Evolutionary conservation across 352 stramenopile genomes (phyloP), one percentile per base, ranked within the genome.

Genomic region (Phytophthora pluvialis): DNA sequence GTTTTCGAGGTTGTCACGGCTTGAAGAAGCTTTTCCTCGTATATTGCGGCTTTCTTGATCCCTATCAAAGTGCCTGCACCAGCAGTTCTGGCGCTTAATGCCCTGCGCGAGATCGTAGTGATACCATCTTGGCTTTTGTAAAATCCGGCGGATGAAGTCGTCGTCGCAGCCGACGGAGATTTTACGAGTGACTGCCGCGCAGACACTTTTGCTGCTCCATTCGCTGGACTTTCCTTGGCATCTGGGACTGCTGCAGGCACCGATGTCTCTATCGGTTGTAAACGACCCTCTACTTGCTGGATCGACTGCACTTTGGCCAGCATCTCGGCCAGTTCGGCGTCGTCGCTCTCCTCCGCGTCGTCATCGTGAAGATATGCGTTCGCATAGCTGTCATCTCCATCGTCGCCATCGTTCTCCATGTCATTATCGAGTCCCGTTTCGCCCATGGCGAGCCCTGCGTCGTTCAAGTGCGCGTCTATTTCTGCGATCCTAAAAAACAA

Each of bases 291-390:
- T 1, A 64, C 54, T 39, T 84, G 71, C 40, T 91, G 82, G 39
- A 93, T 83, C 3, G 60, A 89, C 43, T 89, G 67, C 8, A 90
- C 80, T 59, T 91, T 94, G 36, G 85, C 80, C 28, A 93, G 80
- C 82, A 91, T 90, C 18, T 80, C 78, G 7, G 83, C 80, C 4
- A 91, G 70, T 40, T 92, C 81, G 13, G 63, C 75, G n/a, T 78
- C 80, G 28, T 88, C 75, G 33, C 80, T 78, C 18, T 76, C 70
- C 36, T 77, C 56, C 3, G 64, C 65, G 5, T 81, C 70, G 16
- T 81, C 70, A 40, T 86, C 77, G 9, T 83, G 66, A 9, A 78
- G 51, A 49, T 90, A 77, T 3, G 54, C 58, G 32, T 80, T 78
- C 15, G 64, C 67, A 21, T 88, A 78, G 57, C 46, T 77, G 47